Conservation (phyloP, 805 yeast genomes). For the Metschnikowia gelsemii region DNA sequence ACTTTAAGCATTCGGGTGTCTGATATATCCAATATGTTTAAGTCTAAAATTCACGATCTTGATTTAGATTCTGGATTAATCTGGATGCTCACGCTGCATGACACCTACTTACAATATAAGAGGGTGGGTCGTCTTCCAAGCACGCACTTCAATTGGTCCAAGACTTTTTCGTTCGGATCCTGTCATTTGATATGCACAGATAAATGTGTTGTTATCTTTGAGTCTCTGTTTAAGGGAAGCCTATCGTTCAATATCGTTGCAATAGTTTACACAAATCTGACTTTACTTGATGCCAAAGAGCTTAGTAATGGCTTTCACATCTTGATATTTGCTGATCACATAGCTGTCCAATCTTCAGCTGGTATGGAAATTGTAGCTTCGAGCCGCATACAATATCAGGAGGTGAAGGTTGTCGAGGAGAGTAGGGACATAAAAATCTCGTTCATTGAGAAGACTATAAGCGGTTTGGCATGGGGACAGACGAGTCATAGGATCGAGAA, state of each 20-base stretch:
- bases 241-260: constrained; percentile 3
- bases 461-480: constrained; percentile 15
- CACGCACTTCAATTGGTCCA: constrained; percentile 9
- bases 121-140: background rate
- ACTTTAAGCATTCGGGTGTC: constrained; percentile 5
- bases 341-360: constrained; percentile 10
- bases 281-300: constrained; percentile 9
- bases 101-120: background rate
- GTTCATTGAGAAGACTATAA: constrained; percentile 13
- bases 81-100: constrained; percentile 3
- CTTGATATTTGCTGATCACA: constrained; percentile 17
- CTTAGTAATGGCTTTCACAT: constrained; percentile 5
- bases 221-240: background rate
- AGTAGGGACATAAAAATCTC: constrained; percentile 5
- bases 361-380: constrained; percentile 13
- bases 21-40: constrained; percentile 4
- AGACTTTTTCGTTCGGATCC: constrained; percentile 6
- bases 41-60: background rate
- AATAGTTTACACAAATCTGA: constrained; percentile 9
- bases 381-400: constrained; percentile 4
- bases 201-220: constrained; percentile 9
- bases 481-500: background rate
- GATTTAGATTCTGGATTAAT: constrained; percentile 1
- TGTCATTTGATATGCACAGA: constrained; percentile 14
- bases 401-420: constrained; percentile 1